Evolutionary conservation across 345 rosid species (phyloP), one percentile per base, ranked within the genome.

Genomic region (Excoecaria agallocha): DNA sequence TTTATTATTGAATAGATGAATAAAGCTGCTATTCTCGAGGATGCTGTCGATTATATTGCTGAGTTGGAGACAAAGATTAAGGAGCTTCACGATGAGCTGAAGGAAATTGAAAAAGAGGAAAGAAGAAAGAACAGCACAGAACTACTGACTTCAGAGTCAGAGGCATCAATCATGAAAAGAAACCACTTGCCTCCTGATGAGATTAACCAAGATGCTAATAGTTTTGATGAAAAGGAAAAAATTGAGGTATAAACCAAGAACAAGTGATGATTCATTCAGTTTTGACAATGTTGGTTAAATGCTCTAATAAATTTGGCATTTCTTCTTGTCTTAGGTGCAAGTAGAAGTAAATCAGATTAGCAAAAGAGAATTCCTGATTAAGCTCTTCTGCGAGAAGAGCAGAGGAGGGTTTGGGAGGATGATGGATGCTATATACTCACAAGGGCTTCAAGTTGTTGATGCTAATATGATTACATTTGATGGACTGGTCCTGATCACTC

Each of bases 41-140:
- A 95, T 85, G 97, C 97, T n/a, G 77, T 85, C 35, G 90, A 89
- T 19, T 95, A 87, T 80, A 89, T 95, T 58, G 74, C 60, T 20
- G 86, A 90, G 81, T 77, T 93, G 81, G 49, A 76, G 72, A 70
- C 66, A 50, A 81, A 91, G 84, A 75, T 76, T 71, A 83, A 84
- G 85, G 78, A 75, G 54, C 87, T 95, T 43, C 74, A 83, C 73
- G 86, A 86, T 58, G 95, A 94, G 80, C 89, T 92, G 52, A 77
- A 69, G 73, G 76, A 85, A 82, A 70, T 82, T 66, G 84, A 86
- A 68, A 84, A 86, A 66, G 82, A 83, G 35, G 85, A 87, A 48
- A 20, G 65, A 70, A 56, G 63, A 54, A 57, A 61, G 65, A 74
- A 67, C 49, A 76, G 79, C 46, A 74, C 66, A 20, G 77, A 80